Evolutionary conservation across 805 yeast genomes (phyloP).

Genomic region (Candida suzukii): DNA sequence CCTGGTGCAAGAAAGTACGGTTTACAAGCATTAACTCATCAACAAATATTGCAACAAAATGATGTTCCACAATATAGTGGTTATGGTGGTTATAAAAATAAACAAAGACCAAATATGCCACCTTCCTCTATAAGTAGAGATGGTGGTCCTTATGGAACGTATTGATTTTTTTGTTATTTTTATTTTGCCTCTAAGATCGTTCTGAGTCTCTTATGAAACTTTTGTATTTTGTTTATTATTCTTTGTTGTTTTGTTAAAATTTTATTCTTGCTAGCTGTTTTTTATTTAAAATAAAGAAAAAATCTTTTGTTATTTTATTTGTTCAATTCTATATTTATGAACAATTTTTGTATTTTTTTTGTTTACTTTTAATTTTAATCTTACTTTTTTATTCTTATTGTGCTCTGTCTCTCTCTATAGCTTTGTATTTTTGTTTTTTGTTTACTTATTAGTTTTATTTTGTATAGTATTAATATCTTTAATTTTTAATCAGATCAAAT

Average conservation of each 20-base stretch:
- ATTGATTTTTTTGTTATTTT: neutral
- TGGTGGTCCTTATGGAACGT: slow-evolving; percentile 35
- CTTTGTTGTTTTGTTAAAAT: neutral
- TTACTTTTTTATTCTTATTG: neutral
- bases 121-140: slow-evolving; percentile 34
- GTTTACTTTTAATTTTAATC: neutral
- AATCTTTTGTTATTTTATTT: neutral
- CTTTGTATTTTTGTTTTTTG: neutral
- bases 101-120: slow-evolving; percentile 26
- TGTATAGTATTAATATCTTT: too few species aligned
- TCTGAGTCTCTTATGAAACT: too few species aligned
- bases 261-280: slow-evolving; percentile 18
- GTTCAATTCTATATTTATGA: neutral
- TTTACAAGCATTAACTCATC: slow-evolving; percentile 4
- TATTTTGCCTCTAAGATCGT: too few species aligned
- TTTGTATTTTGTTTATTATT: neutral
- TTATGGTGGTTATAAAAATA: slow-evolving; percentile 14
- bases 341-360: neutral
- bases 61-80: slow-evolving; percentile 11
- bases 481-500: too few species aligned
- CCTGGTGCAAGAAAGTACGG: slow-evolving; percentile 19
- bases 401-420: neutral
- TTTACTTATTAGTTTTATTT: slow-evolving; percentile 1
- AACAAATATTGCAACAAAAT: slow-evolving; percentile 4
- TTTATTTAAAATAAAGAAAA: neutral